A percentile compares a stretch with the other conserved stretches of the same genome.
Evolutionary conservation across 2,329 filamentous ascomycete genomes (phyloP).

Genomic region (Fusarium equiseti): DNA sequence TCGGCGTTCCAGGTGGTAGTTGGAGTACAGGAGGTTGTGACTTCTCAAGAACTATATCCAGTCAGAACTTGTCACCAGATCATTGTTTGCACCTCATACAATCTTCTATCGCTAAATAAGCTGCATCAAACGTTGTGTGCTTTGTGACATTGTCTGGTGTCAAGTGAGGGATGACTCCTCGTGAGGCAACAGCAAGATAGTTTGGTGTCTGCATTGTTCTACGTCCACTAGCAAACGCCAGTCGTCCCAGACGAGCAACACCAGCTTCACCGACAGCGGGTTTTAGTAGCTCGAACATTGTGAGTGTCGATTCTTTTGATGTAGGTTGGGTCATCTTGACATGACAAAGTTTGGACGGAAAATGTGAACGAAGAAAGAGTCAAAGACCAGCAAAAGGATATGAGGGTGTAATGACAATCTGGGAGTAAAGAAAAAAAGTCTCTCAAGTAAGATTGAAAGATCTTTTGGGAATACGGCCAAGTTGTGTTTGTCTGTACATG

Average conservation of each 20-base stretch:
- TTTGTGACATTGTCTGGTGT: conserved; percentile 83
- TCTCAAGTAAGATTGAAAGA: not conserved
- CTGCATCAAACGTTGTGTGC: conserved; percentile 73
- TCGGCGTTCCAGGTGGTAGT: conserved; percentile 56
- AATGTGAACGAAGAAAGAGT: not conserved
- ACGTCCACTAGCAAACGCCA: conserved; percentile 72
- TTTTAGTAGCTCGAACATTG: conserved; percentile 62
- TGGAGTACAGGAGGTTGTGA: conserved; percentile 64
- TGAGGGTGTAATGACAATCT: not conserved
- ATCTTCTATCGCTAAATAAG: conserved; percentile 90
- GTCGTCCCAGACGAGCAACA: conserved; percentile 73
- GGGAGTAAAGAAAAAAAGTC: not conserved
- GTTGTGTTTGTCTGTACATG: not conserved
- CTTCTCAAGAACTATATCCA: conserved; percentile 65
- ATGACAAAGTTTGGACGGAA: conserved; percentile 19
- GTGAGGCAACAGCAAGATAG: conserved; percentile 82
- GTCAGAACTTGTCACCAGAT: conserved; percentile 8
- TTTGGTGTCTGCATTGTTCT: conserved; percentile 83
- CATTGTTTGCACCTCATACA: conserved; percentile 69
- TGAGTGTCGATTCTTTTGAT: conserved; percentile 39
- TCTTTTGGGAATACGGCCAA: not conserved
- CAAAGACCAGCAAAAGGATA: not conserved
- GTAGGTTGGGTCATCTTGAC: conserved; percentile 49
- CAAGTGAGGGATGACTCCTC: conserved; percentile 88
- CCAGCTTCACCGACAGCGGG: conserved; percentile 54